A percentile compares a stretch with the other conserved stretches of the same genome.
Conservation (phyloP, 192 early-diverging fungal genomes). For the Backusella westeae region DNA sequence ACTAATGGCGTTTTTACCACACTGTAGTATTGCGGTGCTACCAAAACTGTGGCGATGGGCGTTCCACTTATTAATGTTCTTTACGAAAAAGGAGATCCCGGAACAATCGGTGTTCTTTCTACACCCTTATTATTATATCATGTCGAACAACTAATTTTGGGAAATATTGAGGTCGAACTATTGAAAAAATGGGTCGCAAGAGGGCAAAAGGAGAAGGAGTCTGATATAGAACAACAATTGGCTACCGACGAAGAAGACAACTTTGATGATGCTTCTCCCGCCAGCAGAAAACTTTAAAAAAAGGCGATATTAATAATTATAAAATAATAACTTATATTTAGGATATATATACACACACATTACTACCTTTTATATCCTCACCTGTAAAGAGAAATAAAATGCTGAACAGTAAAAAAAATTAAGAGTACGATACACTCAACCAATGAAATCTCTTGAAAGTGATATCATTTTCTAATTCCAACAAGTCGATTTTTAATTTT, state of each 20-base stretch:
- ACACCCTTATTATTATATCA: constrained; percentile 71
- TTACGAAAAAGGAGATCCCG: constrained; percentile 44
- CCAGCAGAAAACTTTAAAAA: not conserved
- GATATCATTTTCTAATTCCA: not conserved
- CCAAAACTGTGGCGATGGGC: constrained; percentile 73
- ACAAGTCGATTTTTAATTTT: not conserved
- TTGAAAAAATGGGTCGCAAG: constrained; percentile 54
- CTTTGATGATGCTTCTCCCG: not conserved
- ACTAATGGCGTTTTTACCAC: not conserved
- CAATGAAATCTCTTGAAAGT: not conserved
- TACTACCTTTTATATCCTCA: not conserved
- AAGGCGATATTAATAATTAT: not conserved
- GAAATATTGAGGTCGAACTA: constrained; percentile 52
- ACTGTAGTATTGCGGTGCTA: constrained; percentile 60
- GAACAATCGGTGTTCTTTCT: constrained; percentile 52
- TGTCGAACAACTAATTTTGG: constrained; percentile 65
- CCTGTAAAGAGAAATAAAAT: not conserved
- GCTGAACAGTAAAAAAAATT: not conserved
- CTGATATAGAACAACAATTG: constrained; percentile 3
- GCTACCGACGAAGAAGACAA: constrained; percentile 4
- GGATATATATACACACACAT: not conserved
- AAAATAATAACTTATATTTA: not conserved
- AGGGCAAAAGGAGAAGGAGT: constrained; percentile 18
- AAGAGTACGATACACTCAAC: not conserved
- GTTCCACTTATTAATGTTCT: constrained; percentile 72